A percentile compares a stretch with the other conserved stretches of the same genome.
phyloP scores from a whole-genome alignment of 306 rosid genomes.

The Cicer yamashitae region DNA sequence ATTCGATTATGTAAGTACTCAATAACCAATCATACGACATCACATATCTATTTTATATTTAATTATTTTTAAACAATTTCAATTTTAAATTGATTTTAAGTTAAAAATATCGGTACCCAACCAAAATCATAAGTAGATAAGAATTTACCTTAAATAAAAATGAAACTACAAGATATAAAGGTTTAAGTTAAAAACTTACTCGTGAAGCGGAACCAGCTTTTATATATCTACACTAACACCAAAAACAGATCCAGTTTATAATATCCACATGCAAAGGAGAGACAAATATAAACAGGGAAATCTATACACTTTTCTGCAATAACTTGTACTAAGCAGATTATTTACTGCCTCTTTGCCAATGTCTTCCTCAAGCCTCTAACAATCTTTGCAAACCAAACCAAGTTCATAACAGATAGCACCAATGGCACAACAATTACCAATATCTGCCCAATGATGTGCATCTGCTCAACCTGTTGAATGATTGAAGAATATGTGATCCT shows the following conservation, averaged over 20 bases:
- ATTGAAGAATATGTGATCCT: not conserved
- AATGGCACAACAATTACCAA: constrained; percentile 68
- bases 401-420: constrained; percentile 67
- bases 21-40: too few species aligned
- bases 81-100: too few species aligned
- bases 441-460: constrained; percentile 61
- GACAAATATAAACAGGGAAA: constrained; percentile 36
- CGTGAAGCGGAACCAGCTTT: not conserved
- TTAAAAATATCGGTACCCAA: too few species aligned
- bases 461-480: constrained; percentile 62
- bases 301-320: constrained; percentile 38
- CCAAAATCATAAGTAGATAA: too few species aligned
- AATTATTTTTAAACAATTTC: too few species aligned
- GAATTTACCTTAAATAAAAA: too few species aligned
- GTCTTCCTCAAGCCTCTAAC: constrained; percentile 75
- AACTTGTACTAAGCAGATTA: constrained; percentile 10
- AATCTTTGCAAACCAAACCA: constrained; percentile 83
- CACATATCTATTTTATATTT: too few species aligned
- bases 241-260: not conserved
- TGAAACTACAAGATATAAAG: not conserved
- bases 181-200: not conserved
- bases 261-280: not conserved
- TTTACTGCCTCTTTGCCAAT: constrained; percentile 75
- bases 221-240: not conserved
- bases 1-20: too few species aligned